Evolutionary conservation across 2,329 filamentous ascomycete species (phyloP).

Genomic region (Aspergillus eucalypticola): DNA sequence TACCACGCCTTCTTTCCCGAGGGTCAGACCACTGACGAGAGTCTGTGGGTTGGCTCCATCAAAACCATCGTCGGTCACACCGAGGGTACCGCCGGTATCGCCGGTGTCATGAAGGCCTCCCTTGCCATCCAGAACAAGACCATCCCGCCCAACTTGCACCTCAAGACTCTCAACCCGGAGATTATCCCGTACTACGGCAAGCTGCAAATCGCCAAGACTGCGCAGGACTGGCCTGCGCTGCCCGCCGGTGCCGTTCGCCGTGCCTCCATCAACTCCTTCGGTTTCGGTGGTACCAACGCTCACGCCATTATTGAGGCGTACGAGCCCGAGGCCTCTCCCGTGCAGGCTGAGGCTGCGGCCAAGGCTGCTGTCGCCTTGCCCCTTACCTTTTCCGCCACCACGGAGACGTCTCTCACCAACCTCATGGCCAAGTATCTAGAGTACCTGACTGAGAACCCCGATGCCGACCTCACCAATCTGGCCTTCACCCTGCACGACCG

Average conservation of each 20-base stretch:
- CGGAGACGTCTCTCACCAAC: slow-evolving; percentile 17
- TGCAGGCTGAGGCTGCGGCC: neutral
- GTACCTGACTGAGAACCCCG: neutral
- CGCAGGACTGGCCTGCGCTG: slow-evolving; percentile 22
- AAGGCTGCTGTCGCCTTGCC: slow-evolving; percentile 5
- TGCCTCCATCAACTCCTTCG: slow-evolving; percentile 48
- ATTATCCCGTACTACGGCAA: slow-evolving; percentile 20
- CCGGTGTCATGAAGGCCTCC: slow-evolving; percentile 25
- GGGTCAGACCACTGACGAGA: neutral
- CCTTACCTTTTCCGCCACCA: slow-evolving; percentile 26
- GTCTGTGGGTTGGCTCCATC: slow-evolving; percentile 13
- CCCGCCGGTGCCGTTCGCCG: slow-evolving; percentile 24
- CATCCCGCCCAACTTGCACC: slow-evolving; percentile 30
- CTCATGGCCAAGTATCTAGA: slow-evolving; percentile 4
- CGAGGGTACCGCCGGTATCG: slow-evolving; percentile 24
- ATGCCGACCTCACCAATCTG: neutral
- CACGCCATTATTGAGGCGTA: slow-evolving; percentile 38
- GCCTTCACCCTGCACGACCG: neutral
- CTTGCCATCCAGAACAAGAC: slow-evolving; percentile 23
- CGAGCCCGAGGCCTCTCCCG: neutral
- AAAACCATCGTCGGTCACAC: slow-evolving; percentile 17
- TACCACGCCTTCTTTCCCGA: neutral
- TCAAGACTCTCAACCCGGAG: slow-evolving; percentile 22
- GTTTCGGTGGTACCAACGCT: slow-evolving; percentile 34
- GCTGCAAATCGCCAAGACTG: slow-evolving; percentile 20